A percentile compares a stretch with the other conserved stretches of the same genome.
Conservation (phyloP, 345 rosid species). For the Moringa oleifera region DNA sequence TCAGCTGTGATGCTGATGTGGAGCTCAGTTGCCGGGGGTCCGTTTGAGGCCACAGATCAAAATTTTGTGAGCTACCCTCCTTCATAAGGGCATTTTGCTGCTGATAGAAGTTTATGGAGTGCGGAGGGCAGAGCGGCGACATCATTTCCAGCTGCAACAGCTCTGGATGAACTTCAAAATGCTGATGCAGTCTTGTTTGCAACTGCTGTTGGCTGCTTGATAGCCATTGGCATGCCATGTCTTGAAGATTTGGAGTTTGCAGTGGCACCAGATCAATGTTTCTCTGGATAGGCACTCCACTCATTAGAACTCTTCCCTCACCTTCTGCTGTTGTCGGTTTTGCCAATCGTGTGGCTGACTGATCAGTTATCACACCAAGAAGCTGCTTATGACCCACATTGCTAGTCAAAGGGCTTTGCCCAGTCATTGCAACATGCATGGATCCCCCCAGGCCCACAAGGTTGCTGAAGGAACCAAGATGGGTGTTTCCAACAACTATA, state of each 20-base stretch:
- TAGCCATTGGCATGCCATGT: conserved; percentile 13
- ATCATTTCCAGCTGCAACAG: neutral
- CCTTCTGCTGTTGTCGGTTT: conserved; percentile 2
- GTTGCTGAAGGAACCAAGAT: conserved; percentile 2
- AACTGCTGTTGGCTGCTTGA: conserved; percentile 11
- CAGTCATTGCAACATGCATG: neutral
- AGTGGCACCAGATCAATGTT: conserved; percentile 4
- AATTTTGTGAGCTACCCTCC: neutral
- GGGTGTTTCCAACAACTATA: neutral
- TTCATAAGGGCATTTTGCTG: too few species aligned
- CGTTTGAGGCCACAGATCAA: neutral
- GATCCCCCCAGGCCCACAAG: conserved; percentile 1
- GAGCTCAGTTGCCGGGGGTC: neutral
- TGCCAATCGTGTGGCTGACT: conserved; percentile 1
- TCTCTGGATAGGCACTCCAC: too few species aligned
- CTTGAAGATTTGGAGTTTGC: conserved; percentile 11
- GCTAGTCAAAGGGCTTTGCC: conserved; percentile 7
- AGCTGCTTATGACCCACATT: conserved; percentile 1
- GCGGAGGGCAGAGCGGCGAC: neutral
- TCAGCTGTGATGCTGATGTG: neutral
- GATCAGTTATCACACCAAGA: conserved; percentile 8
- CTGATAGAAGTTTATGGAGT: neutral
- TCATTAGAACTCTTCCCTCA: too few species aligned
- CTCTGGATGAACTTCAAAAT: too few species aligned
- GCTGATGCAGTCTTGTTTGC: conserved; percentile 2